These are phyloP conservation scores for Myriosclerotinia curreyana DNA, from an alignment of 2,329 filamentous ascomycete species.

Conservation along the genomic window DNA sequence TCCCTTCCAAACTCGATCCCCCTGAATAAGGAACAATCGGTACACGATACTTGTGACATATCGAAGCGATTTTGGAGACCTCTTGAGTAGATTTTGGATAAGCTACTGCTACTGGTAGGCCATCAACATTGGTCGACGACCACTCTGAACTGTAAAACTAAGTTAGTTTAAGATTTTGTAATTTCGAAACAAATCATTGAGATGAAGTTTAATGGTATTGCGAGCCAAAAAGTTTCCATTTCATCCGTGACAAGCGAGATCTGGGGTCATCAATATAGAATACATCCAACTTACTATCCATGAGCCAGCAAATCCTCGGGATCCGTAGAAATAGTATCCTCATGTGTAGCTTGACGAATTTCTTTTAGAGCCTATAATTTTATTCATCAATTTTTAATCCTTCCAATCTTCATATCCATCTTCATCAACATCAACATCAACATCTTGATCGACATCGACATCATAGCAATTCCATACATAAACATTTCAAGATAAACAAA, in stretches of 20 bases:
- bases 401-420: background rate
- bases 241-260: background rate
- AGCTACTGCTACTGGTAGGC: constrained; percentile 60
- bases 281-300: constrained; percentile 46
- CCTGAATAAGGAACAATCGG: constrained; percentile 83
- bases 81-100: constrained; percentile 61
- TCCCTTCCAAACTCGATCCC: constrained; percentile 82
- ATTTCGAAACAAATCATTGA: background rate
- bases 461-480: background rate
- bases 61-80: constrained; percentile 57
- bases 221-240: background rate
- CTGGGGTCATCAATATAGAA: background rate
- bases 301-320: constrained; percentile 59
- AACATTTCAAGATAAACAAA: background rate
- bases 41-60: constrained; percentile 75
- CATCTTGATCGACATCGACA: background rate
- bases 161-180: background rate
- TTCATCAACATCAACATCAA: background rate
- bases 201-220: background rate
- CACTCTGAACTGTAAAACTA: constrained; percentile 50
- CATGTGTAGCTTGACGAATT: constrained; percentile 50
- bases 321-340: constrained; percentile 61
- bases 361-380: constrained; percentile 51
- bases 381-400: background rate
- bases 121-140: constrained; percentile 60